Evolutionary conservation across 108 stramenopile genomes (phyloP), one percentile per base, ranked within the genome.

Genomic region (Pseudonitzschia multistriata): DNA sequence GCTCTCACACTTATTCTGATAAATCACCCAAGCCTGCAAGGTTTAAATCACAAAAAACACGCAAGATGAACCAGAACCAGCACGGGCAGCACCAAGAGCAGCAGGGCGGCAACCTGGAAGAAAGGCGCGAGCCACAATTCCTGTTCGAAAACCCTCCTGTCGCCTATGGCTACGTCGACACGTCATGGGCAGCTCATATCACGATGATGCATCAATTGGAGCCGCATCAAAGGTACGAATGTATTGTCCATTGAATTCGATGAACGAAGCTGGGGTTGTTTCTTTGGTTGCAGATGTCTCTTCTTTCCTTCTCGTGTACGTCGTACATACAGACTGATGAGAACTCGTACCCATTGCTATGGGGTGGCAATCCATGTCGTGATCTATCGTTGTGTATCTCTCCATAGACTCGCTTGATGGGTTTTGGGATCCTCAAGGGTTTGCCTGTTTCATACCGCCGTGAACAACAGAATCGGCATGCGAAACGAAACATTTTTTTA

Each of bases 151-250:
- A 52, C 24, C 65, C 69, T 28, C 74, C 67, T 7, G 15, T 59
- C 22, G 50, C 74, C 5, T 81, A 77, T 66, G 67, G 72, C 1
- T 81, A 74, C 73, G 49, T 77, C 27, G 72, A 73, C 67, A 76
- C 74, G 39, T 67, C 64, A 62, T 80, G 79, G 74, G 68, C 35
- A 27, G 71, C 67, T 34, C 78, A 79, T 50, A 55, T 35, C 5
- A 59, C 63, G 36, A 77, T 73, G 75, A 74, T 78, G 67, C 57
- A 68, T 67, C 77, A 62, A 17, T 47, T 57, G 54, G 60, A 78
- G 25, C 67, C 62, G 66, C 77, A 74, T 74, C 73, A 62, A 69
- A 70, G 66, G 74, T 63, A 77, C 36, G 76, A 57, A n/a, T n/a
- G n/a, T n/a, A n/a, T n/a, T n/a, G n/a, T 64, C 60, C 31, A 70